Percentiles rank a stretch among this genome's conserved stretches.
Conservation (phyloP, 1,284 basidiomycete species). For the Microbotryum silenes-acaulis region DNA sequence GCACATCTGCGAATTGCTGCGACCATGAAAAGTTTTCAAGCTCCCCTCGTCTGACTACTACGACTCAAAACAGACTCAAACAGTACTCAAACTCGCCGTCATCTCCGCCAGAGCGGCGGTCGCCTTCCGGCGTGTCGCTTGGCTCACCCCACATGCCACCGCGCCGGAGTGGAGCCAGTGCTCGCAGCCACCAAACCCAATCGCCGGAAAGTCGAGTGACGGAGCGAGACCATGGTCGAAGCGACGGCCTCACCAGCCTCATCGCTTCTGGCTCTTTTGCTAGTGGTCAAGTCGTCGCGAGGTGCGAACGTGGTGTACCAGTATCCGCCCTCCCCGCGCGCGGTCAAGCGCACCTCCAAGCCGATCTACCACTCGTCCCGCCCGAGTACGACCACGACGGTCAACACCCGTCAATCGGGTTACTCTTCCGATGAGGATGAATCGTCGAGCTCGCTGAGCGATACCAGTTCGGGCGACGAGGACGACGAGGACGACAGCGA, state of each 20-base stretch:
- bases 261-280: slow-evolving; percentile 33
- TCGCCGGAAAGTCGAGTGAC: too few species aligned
- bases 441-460: slow-evolving; percentile 1
- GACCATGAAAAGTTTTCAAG: too few species aligned
- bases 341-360: slow-evolving; percentile 32
- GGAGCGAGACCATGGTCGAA: too few species aligned
- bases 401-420: slow-evolving; percentile 3
- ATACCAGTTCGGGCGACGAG: not conserved
- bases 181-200: too few species aligned
- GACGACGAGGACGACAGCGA: slow-evolving; percentile 12
- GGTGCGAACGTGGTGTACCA: slow-evolving; percentile 31
- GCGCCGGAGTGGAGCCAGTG: too few species aligned
- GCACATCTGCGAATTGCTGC: too few species aligned
- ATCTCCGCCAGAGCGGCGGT: too few species aligned
- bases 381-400: slow-evolving; percentile 21
- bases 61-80: too few species aligned
- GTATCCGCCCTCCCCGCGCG: slow-evolving; percentile 29
- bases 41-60: too few species aligned
- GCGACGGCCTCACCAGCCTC: slow-evolving; percentile 1
- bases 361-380: slow-evolving; percentile 29
- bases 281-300: slow-evolving; percentile 30
- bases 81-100: too few species aligned
- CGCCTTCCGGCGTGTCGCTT: not conserved
- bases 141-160: too few species aligned
- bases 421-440: slow-evolving; percentile 18